A percentile compares a stretch with the other conserved stretches of the same genome.
phyloP scores from a whole-genome alignment of 164 flowering plant species.

The Platanus orientalis region DNA sequence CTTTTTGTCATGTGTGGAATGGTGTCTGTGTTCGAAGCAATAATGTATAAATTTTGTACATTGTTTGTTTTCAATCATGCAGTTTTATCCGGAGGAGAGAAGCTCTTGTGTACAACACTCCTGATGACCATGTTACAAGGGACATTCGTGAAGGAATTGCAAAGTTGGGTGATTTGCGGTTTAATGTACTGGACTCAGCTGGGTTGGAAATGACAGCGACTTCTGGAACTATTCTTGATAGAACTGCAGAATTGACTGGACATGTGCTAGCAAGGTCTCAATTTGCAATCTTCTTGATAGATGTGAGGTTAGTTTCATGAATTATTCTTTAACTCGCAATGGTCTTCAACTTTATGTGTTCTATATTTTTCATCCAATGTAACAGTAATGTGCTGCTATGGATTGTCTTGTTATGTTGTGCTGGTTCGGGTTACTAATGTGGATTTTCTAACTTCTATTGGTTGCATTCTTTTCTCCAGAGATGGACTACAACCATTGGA shows the following conservation, averaged over 20 bases:
- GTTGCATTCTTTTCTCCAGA: constrained; percentile 29
- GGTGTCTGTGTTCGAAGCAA: neutral
- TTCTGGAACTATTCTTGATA: constrained; percentile 77
- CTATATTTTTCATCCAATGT: neutral
- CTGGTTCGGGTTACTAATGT: neutral
- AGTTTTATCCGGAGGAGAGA: constrained; percentile 90
- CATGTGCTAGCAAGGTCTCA: constrained; percentile 67
- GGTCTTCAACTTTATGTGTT: neutral
- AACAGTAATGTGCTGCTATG: neutral
- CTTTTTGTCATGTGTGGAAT: neutral
- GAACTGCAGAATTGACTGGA: constrained; percentile 84
- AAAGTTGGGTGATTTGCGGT: constrained; percentile 82
- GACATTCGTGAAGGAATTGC: constrained; percentile 95
- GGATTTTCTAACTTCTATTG: neutral
- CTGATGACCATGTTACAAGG: constrained; percentile 93
- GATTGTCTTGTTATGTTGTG: neutral
- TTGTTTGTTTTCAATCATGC: constrained; percentile 3
- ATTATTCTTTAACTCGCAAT: neutral
- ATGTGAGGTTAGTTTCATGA: constrained; percentile 61
- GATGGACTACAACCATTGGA: constrained; percentile 88
- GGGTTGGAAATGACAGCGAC: constrained; percentile 86
- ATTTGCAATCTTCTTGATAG: constrained; percentile 71
- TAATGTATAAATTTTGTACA: neutral
- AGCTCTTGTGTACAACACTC: constrained; percentile 95
- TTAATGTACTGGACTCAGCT: constrained; percentile 89